Evolutionary conservation across 345 rosid species (phyloP), one percentile per base, ranked within the genome.

Genomic region (Cochlearia excelsa): DNA sequence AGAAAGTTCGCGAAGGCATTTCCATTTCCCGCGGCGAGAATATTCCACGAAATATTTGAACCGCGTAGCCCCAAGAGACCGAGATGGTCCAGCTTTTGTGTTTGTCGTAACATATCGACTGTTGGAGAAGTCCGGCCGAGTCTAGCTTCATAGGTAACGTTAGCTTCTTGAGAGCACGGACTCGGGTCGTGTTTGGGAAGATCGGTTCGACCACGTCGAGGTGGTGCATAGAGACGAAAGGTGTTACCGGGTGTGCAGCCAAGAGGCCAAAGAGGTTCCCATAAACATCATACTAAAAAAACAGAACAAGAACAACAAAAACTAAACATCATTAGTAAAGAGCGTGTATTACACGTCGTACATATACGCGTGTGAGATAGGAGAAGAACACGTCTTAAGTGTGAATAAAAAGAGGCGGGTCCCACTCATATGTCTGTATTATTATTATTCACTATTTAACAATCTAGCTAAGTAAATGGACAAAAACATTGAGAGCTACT

Each of bases 211-310:
- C 95, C 6, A 92, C 84, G 53, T 92, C 98, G 4, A 92, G 93
- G 52, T 92, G 98, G 67, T 92, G 98, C 70, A 92, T 70, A 2
- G 98, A 86, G 45, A 86, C 95, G 52, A 92, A 65, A 0, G 98
- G 98, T 0, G 95, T 63, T 0, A 92, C 82, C 0, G 98, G 98
- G 63, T 92, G 98, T 0, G 98, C 85, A 0, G 95, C 93, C 1
- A 92, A 94, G 43, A 92, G 97, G 6, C 98, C 98, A 31, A 92
- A 85, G 57, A 92, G 74, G 79, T 92, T 82, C 31, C 98, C 98
- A 59, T 86, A 88, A 55, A 92, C 98, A 42, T 92, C 98, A 69
- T 88, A 92, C 98, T 92, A 87, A 57, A 62, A 33, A 38, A 7
- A 7, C 4, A 33, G 5, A 33, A 33, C 5, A 4, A 39, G 27